phyloP scores from a whole-genome alignment of 176 grass and related monocot genomes.

The Echinochloa phyllopogon region DNA sequence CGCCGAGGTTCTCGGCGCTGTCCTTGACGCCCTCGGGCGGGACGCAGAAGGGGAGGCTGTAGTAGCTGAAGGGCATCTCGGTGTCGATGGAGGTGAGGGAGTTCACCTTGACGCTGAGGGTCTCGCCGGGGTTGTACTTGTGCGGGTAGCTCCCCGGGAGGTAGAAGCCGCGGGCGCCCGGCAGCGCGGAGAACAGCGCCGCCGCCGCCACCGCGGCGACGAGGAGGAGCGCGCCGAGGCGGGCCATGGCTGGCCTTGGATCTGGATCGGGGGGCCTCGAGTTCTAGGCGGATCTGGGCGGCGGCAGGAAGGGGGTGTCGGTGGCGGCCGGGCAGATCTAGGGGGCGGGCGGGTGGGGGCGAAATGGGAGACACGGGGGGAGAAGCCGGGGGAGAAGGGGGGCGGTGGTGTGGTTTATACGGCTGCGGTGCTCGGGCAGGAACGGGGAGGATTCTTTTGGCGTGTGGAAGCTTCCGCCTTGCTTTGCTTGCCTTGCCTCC shows the following conservation, averaged over 20 bases:
- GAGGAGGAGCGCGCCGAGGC: conserved; percentile 27
- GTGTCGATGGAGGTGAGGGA: conserved; percentile 88
- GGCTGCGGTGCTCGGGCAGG: background rate
- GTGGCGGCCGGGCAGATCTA: conserved; percentile 47
- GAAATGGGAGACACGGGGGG: background rate
- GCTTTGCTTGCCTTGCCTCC: too few species aligned
- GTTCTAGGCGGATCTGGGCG: conserved; percentile 4
- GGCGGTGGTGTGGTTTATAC: conserved; percentile 34
- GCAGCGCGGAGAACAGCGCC: background rate
- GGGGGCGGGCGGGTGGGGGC: background rate
- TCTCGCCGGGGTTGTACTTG: conserved; percentile 59
- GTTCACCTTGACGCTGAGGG: conserved; percentile 73
- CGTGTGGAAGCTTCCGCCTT: conserved; percentile 18
- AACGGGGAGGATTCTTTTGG: conserved; percentile 7
- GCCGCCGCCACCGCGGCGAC: background rate
- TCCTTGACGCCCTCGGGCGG: conserved; percentile 70
- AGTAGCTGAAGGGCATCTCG: conserved; percentile 80
- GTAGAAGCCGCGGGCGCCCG: conserved; percentile 53
- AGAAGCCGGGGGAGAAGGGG: background rate
- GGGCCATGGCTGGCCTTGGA: conserved; percentile 45
- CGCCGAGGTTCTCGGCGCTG: conserved; percentile 84
- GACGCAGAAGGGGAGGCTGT: conserved; percentile 75
- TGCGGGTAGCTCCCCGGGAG: conserved; percentile 83
- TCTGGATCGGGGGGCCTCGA: conserved; percentile 39
- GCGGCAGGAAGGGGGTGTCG: conserved; percentile 7